Base-by-base conservation (phyloP, 257 asterid genomes). In the Handroanthus guayacan region DNA sequence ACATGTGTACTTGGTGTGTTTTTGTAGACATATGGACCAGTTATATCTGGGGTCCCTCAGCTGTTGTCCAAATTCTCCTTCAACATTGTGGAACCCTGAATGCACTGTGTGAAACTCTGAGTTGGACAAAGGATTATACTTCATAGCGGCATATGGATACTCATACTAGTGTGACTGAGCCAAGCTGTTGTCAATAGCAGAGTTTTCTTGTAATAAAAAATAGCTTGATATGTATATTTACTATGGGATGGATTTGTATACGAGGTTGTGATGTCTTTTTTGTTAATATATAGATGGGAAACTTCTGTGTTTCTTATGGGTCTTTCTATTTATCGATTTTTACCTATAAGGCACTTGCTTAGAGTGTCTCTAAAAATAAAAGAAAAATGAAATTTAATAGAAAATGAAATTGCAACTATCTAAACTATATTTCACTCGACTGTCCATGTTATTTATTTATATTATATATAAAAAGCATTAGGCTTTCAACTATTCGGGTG, bases 41-140 rank as follows among this genome's bases (percentile, higher is more conserved):
- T 83, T 60, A 86, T 88, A 78, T 79, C 91, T 6, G 88, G 82
- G 55, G 80, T 84, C 55, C 89, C 93, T 11, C 89, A 71, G 74
- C 86, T 88, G 78, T 83, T 84, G 55, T 88, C 93, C 34, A 86
- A 76, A 72, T 85, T 84, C 80, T 85, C 93, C 41, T 81, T 86
- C 85, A 85, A 84, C 77, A 54, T 75, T 6, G 69, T 83, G 31
- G 81, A 81, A 37, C 34, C 58, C 17, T 25, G 68, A 78, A 50
- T 50, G n/a, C 50, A 6, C 44, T 9, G 5, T 31, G 17, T 44
- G n/a, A 3, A 47, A 47, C 1, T 47, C 14, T 10, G 54, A 47
- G 54, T 47, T 47, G 54, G 54, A 47, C 31, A 25, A 47, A n/a
- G 54, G 54, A 47, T 47, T 7, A 10, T 47, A 25, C 31, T 25